phyloP scores from a whole-genome alignment of 169 alveolate genomes.

The Plasmodium adleri region DNA sequence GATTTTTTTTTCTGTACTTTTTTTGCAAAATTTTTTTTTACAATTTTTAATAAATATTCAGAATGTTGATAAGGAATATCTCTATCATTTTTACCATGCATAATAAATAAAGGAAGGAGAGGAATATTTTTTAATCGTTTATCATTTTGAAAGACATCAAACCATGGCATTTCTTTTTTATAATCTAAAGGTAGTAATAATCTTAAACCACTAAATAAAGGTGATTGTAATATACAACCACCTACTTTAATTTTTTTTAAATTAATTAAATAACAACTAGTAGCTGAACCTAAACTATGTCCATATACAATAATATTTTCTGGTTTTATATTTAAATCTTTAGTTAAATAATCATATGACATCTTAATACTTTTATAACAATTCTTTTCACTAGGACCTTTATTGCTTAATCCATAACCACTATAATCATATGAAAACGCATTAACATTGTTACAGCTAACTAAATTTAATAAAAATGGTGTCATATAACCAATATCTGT shows the following conservation, averaged over 20 bases:
- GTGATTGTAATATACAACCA: conserved; percentile 92
- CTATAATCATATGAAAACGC: conserved; percentile 92
- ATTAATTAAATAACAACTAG: conserved; percentile 86
- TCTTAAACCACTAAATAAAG: conserved; percentile 90
- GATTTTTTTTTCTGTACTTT: conserved; percentile 9
- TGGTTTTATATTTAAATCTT: conserved; percentile 80
- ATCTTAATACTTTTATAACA: conserved; percentile 83
- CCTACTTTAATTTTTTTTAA: conserved; percentile 81
- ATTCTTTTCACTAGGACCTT: conserved; percentile 84
- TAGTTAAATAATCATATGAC: conserved; percentile 82
- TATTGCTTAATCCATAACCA: conserved; percentile 92
- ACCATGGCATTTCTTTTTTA: conserved; percentile 79
- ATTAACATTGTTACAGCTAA: conserved; percentile 80
- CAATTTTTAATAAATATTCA: conserved; percentile 35
- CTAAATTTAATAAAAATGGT: conserved; percentile 76
- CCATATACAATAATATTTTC: conserved; percentile 88
- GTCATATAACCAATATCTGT: conserved; percentile 91
- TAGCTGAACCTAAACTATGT: conserved; percentile 91
- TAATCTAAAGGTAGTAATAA: conserved; percentile 77
- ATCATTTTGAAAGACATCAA: conserved; percentile 85
- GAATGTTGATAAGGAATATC: conserved; percentile 81
- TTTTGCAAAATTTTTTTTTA: conserved; percentile 21
- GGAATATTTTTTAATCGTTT: conserved; percentile 78
- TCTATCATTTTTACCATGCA: conserved; percentile 83
- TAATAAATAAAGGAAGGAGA: conserved; percentile 74